These are phyloP conservation scores for Ceratocystis variospora DNA, from an alignment of 2,329 filamentous ascomycete species.

Conservation along the genomic window DNA sequence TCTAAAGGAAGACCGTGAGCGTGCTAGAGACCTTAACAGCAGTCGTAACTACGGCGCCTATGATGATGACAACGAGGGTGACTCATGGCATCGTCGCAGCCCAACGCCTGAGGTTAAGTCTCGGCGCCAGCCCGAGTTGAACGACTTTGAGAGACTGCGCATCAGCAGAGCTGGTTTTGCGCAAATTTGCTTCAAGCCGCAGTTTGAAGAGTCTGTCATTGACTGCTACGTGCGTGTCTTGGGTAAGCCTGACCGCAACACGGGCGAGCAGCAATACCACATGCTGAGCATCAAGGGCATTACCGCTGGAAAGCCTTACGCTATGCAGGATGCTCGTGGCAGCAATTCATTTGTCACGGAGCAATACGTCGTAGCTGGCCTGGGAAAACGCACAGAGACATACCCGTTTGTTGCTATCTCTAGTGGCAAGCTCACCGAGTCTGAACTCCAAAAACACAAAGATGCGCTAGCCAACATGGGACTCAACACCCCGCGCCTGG, in stretches of 20 bases:
- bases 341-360: slow-evolving; percentile 56
- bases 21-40: slow-evolving; percentile 35
- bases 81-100: slow-evolving; percentile 53
- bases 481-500: slow-evolving; percentile 50
- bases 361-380: slow-evolving; percentile 66
- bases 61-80: slow-evolving; percentile 61
- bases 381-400: slow-evolving; percentile 69
- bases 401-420: slow-evolving; percentile 89
- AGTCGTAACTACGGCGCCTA: slow-evolving; percentile 41
- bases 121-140: slow-evolving; percentile 42
- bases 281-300: slow-evolving; percentile 54
- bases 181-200: slow-evolving; percentile 83
- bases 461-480: slow-evolving; percentile 27
- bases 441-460: slow-evolving; percentile 71
- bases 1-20: slow-evolving; percentile 41
- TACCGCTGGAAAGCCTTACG: slow-evolving; percentile 65
- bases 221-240: slow-evolving; percentile 79
- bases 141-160: slow-evolving; percentile 72
- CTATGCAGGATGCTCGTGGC: slow-evolving; percentile 64
- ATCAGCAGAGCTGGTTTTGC: slow-evolving; percentile 78
- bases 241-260: slow-evolving; percentile 62
- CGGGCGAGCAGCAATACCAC: slow-evolving; percentile 65
- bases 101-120: slow-evolving; percentile 46
- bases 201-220: slow-evolving; percentile 66
- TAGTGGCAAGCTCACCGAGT: slow-evolving; percentile 69